phyloP scores from a whole-genome alignment of 257 asterid species.

The Buddleja alternifolia region DNA sequence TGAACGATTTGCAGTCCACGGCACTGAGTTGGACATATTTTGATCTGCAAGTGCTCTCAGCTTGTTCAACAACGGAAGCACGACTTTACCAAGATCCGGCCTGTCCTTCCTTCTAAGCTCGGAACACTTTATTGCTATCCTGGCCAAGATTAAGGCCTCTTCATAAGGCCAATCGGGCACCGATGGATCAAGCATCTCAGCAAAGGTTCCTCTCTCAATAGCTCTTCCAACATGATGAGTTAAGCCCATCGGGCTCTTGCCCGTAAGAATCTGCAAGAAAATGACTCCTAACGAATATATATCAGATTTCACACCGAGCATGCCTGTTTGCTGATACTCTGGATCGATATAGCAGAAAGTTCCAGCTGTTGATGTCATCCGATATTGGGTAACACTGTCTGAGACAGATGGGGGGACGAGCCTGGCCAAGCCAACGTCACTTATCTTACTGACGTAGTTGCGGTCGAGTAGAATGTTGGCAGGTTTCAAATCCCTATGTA shows the following conservation, averaged over 20 bases:
- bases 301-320: conserved; percentile 46
- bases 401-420: conserved; percentile 40
- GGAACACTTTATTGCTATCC: conserved; percentile 34
- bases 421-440: conserved; percentile 45
- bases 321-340: conserved; percentile 48
- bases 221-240: conserved; percentile 40
- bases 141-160: conserved; percentile 36
- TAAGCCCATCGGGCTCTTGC: conserved; percentile 38
- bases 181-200: conserved; percentile 34
- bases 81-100: conserved; percentile 39
- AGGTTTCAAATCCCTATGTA: conserved; percentile 41
- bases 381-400: conserved; percentile 40
- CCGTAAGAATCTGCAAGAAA: conserved; percentile 42
- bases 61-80: conserved; percentile 35
- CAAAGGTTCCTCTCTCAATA: conserved; percentile 33
- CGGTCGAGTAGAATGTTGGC: conserved; percentile 43
- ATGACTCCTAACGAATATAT: conserved; percentile 43
- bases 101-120: conserved; percentile 42
- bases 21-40: conserved; percentile 2
- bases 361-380: conserved; percentile 44
- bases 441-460: conserved; percentile 40
- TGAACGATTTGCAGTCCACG: conserved; percentile 3
- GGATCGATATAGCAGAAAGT: conserved; percentile 42
- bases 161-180: conserved; percentile 38
- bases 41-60: conserved; percentile 36